phyloP scores from a whole-genome alignment of 768 basidiomycete genomes.

The Serendipita indica region DNA sequence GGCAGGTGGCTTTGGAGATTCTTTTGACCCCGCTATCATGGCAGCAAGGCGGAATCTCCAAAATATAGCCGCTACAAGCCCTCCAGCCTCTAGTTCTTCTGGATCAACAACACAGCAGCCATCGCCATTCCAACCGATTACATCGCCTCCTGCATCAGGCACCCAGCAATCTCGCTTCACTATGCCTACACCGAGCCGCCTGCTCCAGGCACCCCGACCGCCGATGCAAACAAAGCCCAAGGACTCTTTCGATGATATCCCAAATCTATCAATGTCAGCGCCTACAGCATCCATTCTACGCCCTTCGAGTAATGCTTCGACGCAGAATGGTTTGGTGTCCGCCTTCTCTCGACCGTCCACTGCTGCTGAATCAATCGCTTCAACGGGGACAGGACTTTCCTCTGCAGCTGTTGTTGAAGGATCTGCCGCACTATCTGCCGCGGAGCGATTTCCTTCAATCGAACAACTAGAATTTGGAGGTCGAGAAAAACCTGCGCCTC shows the following conservation, averaged over 20 bases:
- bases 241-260: slow-evolving; percentile 72
- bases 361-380: not conserved
- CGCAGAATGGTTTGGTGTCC: not conserved
- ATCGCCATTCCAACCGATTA: slow-evolving; percentile 11
- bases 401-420: slow-evolving; percentile 1
- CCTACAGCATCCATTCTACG: slow-evolving; percentile 37
- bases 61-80: not conserved
- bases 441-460: slow-evolving; percentile 73
- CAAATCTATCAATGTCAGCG: slow-evolving; percentile 30
- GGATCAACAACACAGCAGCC: slow-evolving; percentile 6
- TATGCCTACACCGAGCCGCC: slow-evolving; percentile 1
- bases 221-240: slow-evolving; percentile 26
- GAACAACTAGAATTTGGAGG: slow-evolving; percentile 50
- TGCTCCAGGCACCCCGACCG: slow-evolving; percentile 12
- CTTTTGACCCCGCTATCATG: not conserved
- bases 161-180: slow-evolving; percentile 20
- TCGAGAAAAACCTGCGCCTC: not conserved
- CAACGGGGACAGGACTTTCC: not conserved
- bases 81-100: slow-evolving; percentile 16
- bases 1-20: not conserved
- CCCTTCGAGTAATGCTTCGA: slow-evolving; percentile 4
- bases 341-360: slow-evolving; percentile 6
- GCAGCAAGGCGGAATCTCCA: slow-evolving; percentile 1
- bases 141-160: slow-evolving; percentile 15
- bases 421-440: slow-evolving; percentile 29